These are phyloP conservation scores for Lactarius akahatsu DNA, from an alignment of 768 basidiomycete species.

Conservation along the genomic window DNA sequence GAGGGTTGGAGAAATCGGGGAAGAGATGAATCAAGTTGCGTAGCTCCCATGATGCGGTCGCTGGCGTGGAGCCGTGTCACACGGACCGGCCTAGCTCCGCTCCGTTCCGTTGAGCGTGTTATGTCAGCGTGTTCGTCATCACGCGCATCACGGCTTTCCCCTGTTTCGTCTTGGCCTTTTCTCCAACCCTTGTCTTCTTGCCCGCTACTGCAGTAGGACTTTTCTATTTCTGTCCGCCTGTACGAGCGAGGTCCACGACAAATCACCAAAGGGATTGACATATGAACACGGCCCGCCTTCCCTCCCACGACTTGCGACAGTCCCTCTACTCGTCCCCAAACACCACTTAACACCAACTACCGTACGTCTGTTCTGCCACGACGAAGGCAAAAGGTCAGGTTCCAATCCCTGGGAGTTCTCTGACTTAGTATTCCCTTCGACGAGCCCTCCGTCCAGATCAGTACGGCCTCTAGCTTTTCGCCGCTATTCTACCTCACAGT, in stretches of 20 bases:
- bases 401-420: conserved; percentile 37
- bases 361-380: conserved; percentile 42
- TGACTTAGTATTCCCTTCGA: conserved; percentile 63
- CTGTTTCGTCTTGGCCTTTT: conserved; percentile 18
- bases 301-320: conserved; percentile 62
- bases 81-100: too few relatives aligned
- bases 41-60: too few relatives aligned
- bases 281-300: conserved; percentile 56
- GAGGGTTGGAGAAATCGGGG: conserved; percentile 28
- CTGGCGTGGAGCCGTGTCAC: too few relatives aligned
- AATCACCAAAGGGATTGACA: conserved; percentile 53
- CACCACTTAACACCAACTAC: conserved; percentile 79
- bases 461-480: conserved; percentile 65
- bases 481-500: conserved; percentile 66
- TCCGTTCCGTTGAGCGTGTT: neutral
- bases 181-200: neutral
- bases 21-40: neutral
- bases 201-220: too few relatives aligned
- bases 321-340: conserved; percentile 52
- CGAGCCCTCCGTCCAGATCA: conserved; percentile 43
- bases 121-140: conserved; percentile 13
- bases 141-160: neutral
- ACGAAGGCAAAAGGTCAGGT: neutral
- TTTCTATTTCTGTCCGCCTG: conserved; percentile 48
- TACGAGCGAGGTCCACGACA: conserved; percentile 49